These are phyloP conservation scores for Fusarium longipes DNA, from an alignment of 2,329 filamentous ascomycete species.

Conservation along the genomic window DNA sequence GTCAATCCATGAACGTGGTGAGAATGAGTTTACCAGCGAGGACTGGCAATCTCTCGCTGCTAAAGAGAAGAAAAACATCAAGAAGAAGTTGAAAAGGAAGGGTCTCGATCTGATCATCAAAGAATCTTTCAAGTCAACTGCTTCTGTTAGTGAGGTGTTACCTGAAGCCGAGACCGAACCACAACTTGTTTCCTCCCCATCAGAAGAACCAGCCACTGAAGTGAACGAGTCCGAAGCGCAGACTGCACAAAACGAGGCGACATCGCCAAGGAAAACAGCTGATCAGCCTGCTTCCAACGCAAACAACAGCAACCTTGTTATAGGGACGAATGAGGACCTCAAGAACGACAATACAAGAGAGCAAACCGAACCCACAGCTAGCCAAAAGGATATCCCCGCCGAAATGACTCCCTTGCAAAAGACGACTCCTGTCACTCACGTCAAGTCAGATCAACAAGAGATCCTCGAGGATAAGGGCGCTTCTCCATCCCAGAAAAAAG, in stretches of 20 bases:
- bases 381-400: neutral
- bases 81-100: conserved; percentile 38
- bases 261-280: neutral
- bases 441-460: conserved; percentile 17
- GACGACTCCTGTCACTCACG: neutral
- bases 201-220: neutral
- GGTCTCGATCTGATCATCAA: conserved; percentile 33
- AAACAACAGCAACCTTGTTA: neutral
- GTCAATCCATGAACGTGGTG: neutral
- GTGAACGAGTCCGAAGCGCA: neutral
- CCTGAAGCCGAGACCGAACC: neutral
- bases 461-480: neutral
- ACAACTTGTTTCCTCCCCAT: neutral
- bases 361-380: neutral
- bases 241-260: neutral
- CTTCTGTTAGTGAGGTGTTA: neutral
- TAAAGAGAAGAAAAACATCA: conserved; percentile 43
- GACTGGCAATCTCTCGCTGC: conserved; percentile 30
- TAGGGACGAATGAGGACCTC: neutral
- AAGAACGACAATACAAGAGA: neutral
- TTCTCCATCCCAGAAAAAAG: conserved; percentile 11
- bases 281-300: neutral
- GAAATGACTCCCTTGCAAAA: neutral
- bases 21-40: conserved; percentile 19
- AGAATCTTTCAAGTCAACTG: conserved; percentile 8